Conservation (phyloP, 139 green algal species). For the Chlamydomonas sphaeroides region DNA sequence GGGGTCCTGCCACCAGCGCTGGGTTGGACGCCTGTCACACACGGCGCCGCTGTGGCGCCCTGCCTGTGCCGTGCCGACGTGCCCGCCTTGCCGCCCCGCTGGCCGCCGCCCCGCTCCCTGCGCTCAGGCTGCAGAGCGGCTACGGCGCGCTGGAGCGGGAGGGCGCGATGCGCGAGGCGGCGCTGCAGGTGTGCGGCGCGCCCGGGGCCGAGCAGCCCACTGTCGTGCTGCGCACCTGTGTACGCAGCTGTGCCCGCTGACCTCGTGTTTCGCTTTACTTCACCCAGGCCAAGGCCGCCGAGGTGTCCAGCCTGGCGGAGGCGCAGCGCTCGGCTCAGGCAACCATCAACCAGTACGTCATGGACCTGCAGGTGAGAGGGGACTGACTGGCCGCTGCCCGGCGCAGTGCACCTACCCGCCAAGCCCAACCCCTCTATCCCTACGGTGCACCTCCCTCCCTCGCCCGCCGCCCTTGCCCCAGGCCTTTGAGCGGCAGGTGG, state of each 20-base stretch:
- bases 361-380: slow-evolving; percentile 66
- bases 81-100: neutral
- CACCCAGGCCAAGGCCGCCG: slow-evolving; percentile 37
- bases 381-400: too few relatives aligned
- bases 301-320: slow-evolving; percentile 68
- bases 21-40: too few relatives aligned
- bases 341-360: slow-evolving; percentile 68
- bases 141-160: slow-evolving; percentile 71
- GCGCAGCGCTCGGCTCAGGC: slow-evolving; percentile 54
- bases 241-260: too few relatives aligned
- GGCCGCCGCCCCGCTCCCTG: neutral
- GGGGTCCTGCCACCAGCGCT: too few relatives aligned
- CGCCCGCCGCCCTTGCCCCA: slow-evolving; percentile 15
- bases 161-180: slow-evolving; percentile 57
- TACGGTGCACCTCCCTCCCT: too few relatives aligned
- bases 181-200: slow-evolving; percentile 40
- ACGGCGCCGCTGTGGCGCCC: too few relatives aligned
- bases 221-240: too few relatives aligned
- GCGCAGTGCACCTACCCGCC: too few relatives aligned
- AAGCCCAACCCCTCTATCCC: too few relatives aligned
- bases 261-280: too few relatives aligned
- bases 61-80: too few relatives aligned
- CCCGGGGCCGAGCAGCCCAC: too few relatives aligned
- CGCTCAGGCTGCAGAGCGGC: slow-evolving; percentile 56
- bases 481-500: slow-evolving; percentile 80